These are phyloP conservation scores for Colletotrichum liriopes DNA, from an alignment of 2,329 filamentous ascomycete species.

Conservation along the genomic window DNA sequence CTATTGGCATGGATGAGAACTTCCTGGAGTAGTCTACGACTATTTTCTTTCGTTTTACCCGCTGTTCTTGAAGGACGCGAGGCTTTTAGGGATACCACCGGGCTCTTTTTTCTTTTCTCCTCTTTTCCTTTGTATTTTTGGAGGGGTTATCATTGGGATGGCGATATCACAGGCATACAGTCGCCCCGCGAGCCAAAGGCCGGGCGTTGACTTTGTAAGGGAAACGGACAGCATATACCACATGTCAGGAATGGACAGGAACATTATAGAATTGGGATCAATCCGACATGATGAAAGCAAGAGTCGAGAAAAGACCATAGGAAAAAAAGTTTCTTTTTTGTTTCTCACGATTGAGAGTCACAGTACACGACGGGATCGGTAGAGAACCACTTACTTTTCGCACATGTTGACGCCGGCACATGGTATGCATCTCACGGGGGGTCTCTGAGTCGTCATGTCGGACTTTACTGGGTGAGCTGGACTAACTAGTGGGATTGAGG, in stretches of 20 bases:
- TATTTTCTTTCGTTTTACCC: slow-evolving; percentile 40
- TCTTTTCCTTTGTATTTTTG: slow-evolving; percentile 27
- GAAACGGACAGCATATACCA: slow-evolving; percentile 42
- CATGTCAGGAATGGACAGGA: slow-evolving; percentile 37
- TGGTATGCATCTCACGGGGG: neutral
- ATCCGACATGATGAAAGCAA: slow-evolving; percentile 41
- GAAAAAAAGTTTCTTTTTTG: slow-evolving; percentile 41
- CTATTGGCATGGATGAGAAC: slow-evolving; percentile 39
- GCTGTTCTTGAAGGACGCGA: slow-evolving; percentile 42
- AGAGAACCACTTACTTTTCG: neutral
- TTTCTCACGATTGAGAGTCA: slow-evolving; percentile 20
- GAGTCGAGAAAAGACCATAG: slow-evolving; percentile 43
- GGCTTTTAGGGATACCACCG: slow-evolving; percentile 34
- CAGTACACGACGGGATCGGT: slow-evolving; percentile 1
- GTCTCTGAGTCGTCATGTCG: neutral
- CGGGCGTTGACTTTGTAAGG: slow-evolving; percentile 39
- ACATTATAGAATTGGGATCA: slow-evolving; percentile 43
- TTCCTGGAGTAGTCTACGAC: slow-evolving; percentile 43
- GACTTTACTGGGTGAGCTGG: neutral
- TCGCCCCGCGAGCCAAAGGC: slow-evolving; percentile 40
- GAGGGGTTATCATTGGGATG: slow-evolving; percentile 31
- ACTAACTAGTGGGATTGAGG: neutral
- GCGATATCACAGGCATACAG: slow-evolving; percentile 41
- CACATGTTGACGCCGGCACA: neutral
- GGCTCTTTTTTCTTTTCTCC: neutral